Evolutionary conservation across 768 basidiomycete genomes (phyloP), one percentile per base, ranked within the genome.

Genomic region (Boletus rufocinnamomeus): DNA sequence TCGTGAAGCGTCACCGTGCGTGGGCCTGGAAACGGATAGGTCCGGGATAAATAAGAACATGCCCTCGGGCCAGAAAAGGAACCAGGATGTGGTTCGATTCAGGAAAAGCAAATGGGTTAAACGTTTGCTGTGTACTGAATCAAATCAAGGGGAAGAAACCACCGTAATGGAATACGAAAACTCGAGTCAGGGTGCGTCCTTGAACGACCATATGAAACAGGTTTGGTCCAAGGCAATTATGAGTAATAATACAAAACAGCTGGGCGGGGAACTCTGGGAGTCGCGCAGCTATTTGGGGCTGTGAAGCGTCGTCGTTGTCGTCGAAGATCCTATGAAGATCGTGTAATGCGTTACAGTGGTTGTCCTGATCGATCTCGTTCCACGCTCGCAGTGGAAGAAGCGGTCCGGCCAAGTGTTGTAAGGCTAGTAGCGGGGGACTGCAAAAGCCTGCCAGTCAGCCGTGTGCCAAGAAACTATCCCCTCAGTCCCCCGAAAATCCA

Each of bases 191-290:
- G 49, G 54, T 53, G 58, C 52, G 61, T 66, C 63, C 57, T 60
- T 64, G 68, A 50, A 61, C 52, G 62, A 63, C 69, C 63, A 52
- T 52, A 57, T 23, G 56, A 53, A 61, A 55, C 53, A 53, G 52
- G 55, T 50, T 66, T 48, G 59, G 62, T 71, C 71, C 56, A 57
- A 69, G 67, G 61, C 58, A 59, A 55, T 73, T 71, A 72, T 72
- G 72, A 73, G 69, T 72, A 73, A 73, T 73, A 65, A 71, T 71
- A 71, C 69, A 71, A 70, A 60, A 58, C 41, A 49, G 56, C 49
- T 59, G 56, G 54, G 59, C 46, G 57, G 54, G 50, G 27, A 37
- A 52, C 41, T 54, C 60, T 28, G 56, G 30, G 50, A 23, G 52
- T 57, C 41, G 56, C 59, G 43, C 67, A 61, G 67, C 65, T 52